Conservation (phyloP, 2,329 filamentous ascomycete genomes). For the Aquanectria penicillioides region DNA sequence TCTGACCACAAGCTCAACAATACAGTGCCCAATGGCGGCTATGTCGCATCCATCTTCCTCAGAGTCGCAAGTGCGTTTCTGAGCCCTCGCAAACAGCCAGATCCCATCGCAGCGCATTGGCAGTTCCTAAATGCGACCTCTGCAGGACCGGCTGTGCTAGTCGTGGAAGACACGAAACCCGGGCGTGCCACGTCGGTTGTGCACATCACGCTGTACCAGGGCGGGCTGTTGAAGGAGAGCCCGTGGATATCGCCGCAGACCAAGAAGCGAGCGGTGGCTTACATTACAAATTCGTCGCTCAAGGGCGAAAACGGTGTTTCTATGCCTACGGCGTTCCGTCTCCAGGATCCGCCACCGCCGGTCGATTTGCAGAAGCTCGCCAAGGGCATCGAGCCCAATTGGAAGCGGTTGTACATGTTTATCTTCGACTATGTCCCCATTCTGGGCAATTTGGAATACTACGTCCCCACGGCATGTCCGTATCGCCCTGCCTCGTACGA, state of each 20-base stretch:
- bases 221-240: conserved; percentile 42
- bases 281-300: conserved; percentile 50
- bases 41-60: conserved; percentile 54
- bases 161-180: conserved; percentile 54
- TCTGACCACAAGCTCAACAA: conserved; percentile 15
- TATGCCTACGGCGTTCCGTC: conserved; percentile 41
- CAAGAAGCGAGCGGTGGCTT: conserved; percentile 47
- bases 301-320: conserved; percentile 42
- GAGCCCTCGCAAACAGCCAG: conserved; percentile 44
- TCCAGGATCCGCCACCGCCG: conserved; percentile 22
- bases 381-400: conserved; percentile 25
- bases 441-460: conserved; percentile 45
- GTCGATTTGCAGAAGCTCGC: conserved; percentile 30
- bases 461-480: conserved; percentile 34
- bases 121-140: conserved; percentile 53
- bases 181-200: conserved; percentile 54
- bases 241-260: conserved; percentile 50
- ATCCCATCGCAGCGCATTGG: conserved; percentile 53
- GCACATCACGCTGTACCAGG: conserved; percentile 55
- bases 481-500: conserved; percentile 33
- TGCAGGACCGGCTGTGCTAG: conserved; percentile 49
- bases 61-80: conserved; percentile 49
- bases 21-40: conserved; percentile 58
- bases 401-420: conserved; percentile 23
- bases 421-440: conserved; percentile 39